Evolutionary conservation across 1,284 basidiomycete genomes (phyloP).

Genomic region (Hymenochaete sp.): DNA sequence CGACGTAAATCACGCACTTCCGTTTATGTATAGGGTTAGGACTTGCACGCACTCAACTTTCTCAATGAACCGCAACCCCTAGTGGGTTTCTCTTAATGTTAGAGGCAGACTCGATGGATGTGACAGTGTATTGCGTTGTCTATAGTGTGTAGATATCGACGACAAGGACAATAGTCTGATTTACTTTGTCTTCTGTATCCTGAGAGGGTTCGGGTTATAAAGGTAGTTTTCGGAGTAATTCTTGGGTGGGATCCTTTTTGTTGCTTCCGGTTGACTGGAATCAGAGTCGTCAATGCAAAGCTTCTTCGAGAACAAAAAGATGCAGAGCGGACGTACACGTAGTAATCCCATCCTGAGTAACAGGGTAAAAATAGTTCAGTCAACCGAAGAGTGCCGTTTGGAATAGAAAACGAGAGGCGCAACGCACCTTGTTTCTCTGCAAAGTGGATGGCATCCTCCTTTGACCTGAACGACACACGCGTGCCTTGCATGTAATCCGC

Average conservation of each 20-base stretch:
- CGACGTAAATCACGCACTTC: no score
- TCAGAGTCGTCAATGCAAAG: conserved; percentile 19
- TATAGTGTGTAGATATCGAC: no score
- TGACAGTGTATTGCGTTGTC: no score
- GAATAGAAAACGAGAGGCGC: not conserved
- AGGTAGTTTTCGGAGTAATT: conserved; percentile 90
- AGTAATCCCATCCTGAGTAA: conserved; percentile 64
- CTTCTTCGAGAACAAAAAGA: conserved; percentile 7
- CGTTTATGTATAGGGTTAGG: no score
- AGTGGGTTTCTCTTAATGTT: no score
- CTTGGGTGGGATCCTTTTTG: conserved; percentile 79
- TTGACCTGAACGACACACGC: conserved; percentile 77
- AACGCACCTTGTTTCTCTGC: conserved; percentile 80
- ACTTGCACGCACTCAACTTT: no score
- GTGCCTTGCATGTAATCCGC: conserved; percentile 98
- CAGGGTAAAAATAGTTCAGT: conserved; percentile 8
- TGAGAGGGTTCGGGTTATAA: conserved; percentile 74
- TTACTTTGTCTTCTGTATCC: conserved; percentile 93
- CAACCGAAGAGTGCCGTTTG: conserved; percentile 10
- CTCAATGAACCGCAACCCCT: no score
- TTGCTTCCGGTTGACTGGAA: conserved; percentile 57
- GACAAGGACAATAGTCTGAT: no score
- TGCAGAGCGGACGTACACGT: conserved; percentile 42
- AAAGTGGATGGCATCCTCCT: conserved; percentile 92
- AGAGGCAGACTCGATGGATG: no score